These are phyloP conservation scores for Diaporthe vexans DNA, from an alignment of 2,329 filamentous ascomycete species.

Conservation along the genomic window DNA sequence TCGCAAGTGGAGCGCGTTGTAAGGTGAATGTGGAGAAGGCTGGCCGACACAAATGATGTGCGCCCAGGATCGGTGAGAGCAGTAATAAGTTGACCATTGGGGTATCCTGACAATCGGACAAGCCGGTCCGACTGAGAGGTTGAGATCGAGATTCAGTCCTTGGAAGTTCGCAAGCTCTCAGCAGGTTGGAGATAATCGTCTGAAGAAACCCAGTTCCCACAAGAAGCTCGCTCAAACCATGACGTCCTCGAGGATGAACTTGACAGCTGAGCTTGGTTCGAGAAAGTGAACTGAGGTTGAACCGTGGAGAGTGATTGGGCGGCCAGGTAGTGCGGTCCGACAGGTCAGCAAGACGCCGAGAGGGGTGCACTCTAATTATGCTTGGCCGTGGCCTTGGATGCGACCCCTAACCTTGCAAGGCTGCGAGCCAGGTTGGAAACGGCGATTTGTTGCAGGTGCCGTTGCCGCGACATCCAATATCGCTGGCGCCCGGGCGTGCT, in stretches of 20 bases:
- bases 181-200: neutral
- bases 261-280: conserved; percentile 27
- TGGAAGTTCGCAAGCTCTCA: neutral
- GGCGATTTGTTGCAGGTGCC: conserved; percentile 31
- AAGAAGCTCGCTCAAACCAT: conserved; percentile 8
- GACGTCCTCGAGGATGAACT: conserved; percentile 31
- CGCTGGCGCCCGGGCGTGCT: conserved; percentile 9
- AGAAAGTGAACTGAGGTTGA: conserved; percentile 10
- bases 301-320: conserved; percentile 12
- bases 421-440: conserved; percentile 20
- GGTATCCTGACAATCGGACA: conserved; percentile 20
- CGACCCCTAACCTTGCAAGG: conserved; percentile 26
- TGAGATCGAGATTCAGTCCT: conserved; percentile 21
- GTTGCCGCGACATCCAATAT: conserved; percentile 27
- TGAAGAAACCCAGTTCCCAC: conserved; percentile 20
- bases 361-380: conserved; percentile 19
- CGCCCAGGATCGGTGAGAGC: conserved; percentile 28
- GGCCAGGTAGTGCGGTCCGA: conserved; percentile 19
- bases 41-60: conserved; percentile 4
- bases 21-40: conserved; percentile 11
- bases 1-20: conserved; percentile 5
- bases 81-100: neutral
- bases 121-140: neutral
- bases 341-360: conserved; percentile 21
- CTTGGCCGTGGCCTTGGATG: neutral